phyloP scores from a whole-genome alignment of 768 basidiomycete genomes.

The Podaxis sp. region DNA sequence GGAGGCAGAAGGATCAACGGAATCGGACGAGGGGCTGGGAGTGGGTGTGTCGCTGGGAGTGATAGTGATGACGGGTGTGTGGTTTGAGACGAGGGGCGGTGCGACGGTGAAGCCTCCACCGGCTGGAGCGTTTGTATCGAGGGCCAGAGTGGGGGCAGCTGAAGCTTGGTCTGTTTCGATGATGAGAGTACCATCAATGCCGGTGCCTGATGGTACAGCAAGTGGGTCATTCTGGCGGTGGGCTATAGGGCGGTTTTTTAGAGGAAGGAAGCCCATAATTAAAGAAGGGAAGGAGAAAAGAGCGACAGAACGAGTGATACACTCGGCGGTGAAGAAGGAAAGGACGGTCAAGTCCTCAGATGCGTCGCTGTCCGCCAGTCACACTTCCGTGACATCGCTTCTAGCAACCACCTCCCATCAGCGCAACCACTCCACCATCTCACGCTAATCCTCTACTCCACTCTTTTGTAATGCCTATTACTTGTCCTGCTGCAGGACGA shows the following conservation, averaged over 20 bases:
- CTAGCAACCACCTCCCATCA: slow-evolving; percentile 3
- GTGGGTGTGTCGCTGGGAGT: slow-evolving; percentile 6
- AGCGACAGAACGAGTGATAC: slow-evolving; percentile 3
- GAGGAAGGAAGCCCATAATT: slow-evolving; percentile 1
- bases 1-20: slow-evolving; percentile 9
- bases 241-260: not conserved
- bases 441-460: not conserved
- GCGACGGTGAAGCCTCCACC: slow-evolving; percentile 1
- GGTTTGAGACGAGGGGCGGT: not conserved
- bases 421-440: slow-evolving; percentile 4
- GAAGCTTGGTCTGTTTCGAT: slow-evolving; percentile 5
- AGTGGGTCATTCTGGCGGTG: slow-evolving; percentile 15
- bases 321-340: not conserved
- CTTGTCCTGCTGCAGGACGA: too few relatives aligned
- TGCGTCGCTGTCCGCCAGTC: not conserved
- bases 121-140: not conserved
- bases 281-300: slow-evolving; percentile 3
- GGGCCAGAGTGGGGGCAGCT: not conserved
- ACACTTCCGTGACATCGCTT: slow-evolving; percentile 1
- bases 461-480: not conserved
- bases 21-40: slow-evolving; percentile 5
- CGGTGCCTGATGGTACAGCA: slow-evolving; percentile 15
- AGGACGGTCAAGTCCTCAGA: not conserved
- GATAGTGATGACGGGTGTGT: slow-evolving; percentile 5
- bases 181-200: slow-evolving; percentile 20